Conservation (phyloP, 192 early-diverging fungal species). For the Coemansia sp. region DNA sequence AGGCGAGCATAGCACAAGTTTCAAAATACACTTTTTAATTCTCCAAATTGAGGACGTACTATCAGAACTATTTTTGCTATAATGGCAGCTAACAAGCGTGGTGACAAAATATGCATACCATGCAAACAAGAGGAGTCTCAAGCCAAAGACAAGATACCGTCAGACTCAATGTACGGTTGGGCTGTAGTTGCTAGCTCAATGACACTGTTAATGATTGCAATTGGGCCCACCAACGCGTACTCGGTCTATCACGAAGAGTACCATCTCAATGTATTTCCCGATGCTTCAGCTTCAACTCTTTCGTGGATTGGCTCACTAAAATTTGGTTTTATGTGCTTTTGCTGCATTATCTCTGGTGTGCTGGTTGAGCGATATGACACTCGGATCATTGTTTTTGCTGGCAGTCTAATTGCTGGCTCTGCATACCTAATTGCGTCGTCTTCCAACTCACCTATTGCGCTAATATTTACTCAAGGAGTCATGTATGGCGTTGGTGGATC, state of each 20-base stretch:
- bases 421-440: slow-evolving; percentile 25
- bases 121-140: neutral
- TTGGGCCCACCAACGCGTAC: slow-evolving; percentile 30
- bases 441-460: slow-evolving; percentile 52
- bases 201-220: slow-evolving; percentile 26
- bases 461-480: slow-evolving; percentile 70
- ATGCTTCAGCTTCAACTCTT: slow-evolving; percentile 19
- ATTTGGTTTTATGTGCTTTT: slow-evolving; percentile 32
- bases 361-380: slow-evolving; percentile 25
- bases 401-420: slow-evolving; percentile 14
- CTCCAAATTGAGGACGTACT: no score
- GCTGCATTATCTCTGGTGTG: slow-evolving; percentile 25
- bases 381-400: slow-evolving; percentile 7
- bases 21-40: no score
- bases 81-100: no score
- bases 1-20: no score
- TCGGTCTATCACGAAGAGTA: slow-evolving; percentile 37
- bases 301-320: slow-evolving; percentile 48
- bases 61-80: no score
- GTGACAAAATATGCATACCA: neutral
- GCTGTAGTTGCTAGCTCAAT: slow-evolving; percentile 25
- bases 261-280: slow-evolving; percentile 24
- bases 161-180: slow-evolving; percentile 19
- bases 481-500: slow-evolving; percentile 68
- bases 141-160: neutral